These are phyloP conservation scores for Dissoconium aciculare DNA, from an alignment of 2,329 filamentous ascomycete species.

Conservation along the genomic window DNA sequence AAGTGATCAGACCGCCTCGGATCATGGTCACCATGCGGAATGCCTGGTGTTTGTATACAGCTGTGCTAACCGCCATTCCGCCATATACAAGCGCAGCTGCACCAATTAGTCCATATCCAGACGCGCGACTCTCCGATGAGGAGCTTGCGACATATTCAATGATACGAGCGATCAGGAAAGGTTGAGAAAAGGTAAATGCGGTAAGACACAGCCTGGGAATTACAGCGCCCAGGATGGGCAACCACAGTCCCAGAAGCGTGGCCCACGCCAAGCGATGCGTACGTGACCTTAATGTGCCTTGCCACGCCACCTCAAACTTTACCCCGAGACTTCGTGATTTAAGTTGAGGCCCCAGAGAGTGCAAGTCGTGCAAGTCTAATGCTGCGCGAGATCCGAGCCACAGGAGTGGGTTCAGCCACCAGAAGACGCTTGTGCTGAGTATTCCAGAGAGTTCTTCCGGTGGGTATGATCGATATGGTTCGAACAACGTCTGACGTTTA, in stretches of 20 bases:
- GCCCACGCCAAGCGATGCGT: not conserved
- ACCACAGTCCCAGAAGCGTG: not conserved
- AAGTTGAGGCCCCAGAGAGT: conserved; percentile 10
- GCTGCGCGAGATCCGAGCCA: conserved; percentile 17
- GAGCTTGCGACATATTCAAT: conserved; percentile 2
- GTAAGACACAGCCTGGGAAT: conserved; percentile 1
- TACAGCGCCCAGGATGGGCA: not conserved
- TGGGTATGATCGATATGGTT: conserved; percentile 7
- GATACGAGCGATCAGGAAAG: conserved; percentile 9
- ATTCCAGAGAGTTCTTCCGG: conserved; percentile 11
- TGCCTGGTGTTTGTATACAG: conserved; percentile 9
- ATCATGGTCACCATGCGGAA: conserved; percentile 12
- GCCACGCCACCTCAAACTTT: conserved; percentile 6
- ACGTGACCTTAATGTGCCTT: not conserved
- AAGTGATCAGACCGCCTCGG: conserved; percentile 9
- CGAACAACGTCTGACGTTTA: conserved; percentile 10
- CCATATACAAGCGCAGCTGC: conserved; percentile 10
- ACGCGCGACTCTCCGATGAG: conserved; percentile 5
- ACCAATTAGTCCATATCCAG: conserved; percentile 8
- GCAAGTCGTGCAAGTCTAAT: conserved; percentile 15
- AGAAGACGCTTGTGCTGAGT: conserved; percentile 21
- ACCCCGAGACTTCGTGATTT: conserved; percentile 5
- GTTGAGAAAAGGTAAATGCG: conserved; percentile 6
- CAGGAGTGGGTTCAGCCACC: conserved; percentile 26
- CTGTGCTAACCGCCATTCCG: conserved; percentile 9